Conservation (phyloP, 768 basidiomycete genomes). For the Thelephora ganbajun region DNA sequence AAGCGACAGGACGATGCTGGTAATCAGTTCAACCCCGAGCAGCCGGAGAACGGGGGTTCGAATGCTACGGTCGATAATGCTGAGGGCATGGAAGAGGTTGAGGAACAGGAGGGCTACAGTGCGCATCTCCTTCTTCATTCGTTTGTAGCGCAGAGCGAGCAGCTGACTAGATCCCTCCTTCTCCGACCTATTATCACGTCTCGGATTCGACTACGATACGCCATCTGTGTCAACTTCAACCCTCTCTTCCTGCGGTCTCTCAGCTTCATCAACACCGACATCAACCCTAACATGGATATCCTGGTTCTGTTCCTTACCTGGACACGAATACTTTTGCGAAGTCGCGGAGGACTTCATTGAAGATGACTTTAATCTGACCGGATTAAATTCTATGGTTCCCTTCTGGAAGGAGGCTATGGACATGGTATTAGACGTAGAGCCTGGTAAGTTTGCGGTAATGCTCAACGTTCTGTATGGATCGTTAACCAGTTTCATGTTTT, state of each 20-base stretch:
- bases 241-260: neutral
- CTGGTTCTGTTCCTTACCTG: conserved; percentile 91
- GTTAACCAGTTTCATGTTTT: conserved; percentile 2
- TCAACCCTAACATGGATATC: conserved; percentile 91
- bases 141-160: neutral
- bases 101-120: conserved; percentile 70
- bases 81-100: conserved; percentile 63
- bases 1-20: conserved; percentile 6
- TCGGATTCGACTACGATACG: conserved; percentile 2
- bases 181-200: conserved; percentile 1
- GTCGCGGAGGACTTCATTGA: conserved; percentile 98
- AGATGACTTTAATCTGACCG: conserved; percentile 98
- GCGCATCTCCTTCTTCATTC: conserved; percentile 26
- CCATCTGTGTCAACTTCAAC: neutral
- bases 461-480: conserved; percentile 4
- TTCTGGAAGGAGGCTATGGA: conserved; percentile 99
- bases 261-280: conserved; percentile 82
- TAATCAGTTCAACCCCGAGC: neutral
- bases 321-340: conserved; percentile 97
- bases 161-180: conserved; percentile 1
- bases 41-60: conserved; percentile 49
- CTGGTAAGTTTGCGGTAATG: conserved; percentile 45
- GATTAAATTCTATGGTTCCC: conserved; percentile 88
- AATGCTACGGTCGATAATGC: conserved; percentile 51
- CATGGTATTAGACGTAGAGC: conserved; percentile 98